Base-by-base conservation (phyloP, 805 yeast genomes). In the Nadsonia fulvescens region DNA sequence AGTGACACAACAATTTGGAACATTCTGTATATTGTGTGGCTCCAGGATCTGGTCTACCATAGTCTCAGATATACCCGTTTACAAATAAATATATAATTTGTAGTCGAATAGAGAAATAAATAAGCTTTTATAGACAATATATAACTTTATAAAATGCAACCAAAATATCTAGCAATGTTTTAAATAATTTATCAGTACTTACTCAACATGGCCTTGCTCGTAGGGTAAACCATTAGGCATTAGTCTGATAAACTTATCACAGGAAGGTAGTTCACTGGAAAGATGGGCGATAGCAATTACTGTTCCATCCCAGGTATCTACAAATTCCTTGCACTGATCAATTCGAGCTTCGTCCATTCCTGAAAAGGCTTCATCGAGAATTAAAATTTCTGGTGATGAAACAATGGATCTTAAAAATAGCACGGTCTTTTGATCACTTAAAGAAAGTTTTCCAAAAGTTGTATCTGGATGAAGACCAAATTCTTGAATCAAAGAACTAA, bases 361-460 rank as follows among this genome's bases (percentile, higher is more conserved):
- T 12, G 93, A 77, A 32, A 86, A 67, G 0, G 96, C 92, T 53
- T 86, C 98, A 48, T 86, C 98, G 3, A 86, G 54, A 24, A 86
- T 73, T 27, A 86, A 54, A 1, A 86, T 52, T 25, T 66, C 63
- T 1, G 98, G 98, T 34, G 66, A 55, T 45, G 77, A 79, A 21
- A 79, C 59, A 10, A 86, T 42, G 2, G 93, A 74, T 30, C 98
- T 57, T 13, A 82, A 50, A 37, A 89, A 71, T 14, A 86, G 53
- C 0, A 69, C 66, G 8, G 79, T 48, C 42, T 86, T 86, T 47
- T 86, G 96, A 32, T 74, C 66, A 27, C 81, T 70, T 4, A 78
- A 56, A 1, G 67, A 48, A 13, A 79, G 48, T 4, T 67, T 68
- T 9, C 53, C 44, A 42, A 89, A 75, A 15, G 32, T 37, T 0